Evolutionary conservation across 768 basidiomycete genomes (phyloP).

Genomic region (Boletellus emodensis): DNA sequence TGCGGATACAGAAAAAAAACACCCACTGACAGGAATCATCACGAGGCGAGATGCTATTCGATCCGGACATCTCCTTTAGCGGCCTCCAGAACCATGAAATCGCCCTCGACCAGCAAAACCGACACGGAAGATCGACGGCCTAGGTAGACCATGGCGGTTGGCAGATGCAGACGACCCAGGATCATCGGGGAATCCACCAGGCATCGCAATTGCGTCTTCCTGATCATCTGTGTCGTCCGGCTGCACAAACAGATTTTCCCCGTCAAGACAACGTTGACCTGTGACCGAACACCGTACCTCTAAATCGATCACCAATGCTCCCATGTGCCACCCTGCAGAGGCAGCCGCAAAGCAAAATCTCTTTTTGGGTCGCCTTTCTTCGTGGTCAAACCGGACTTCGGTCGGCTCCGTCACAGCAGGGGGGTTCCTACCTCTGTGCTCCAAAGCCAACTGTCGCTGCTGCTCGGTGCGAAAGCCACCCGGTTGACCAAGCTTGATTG

Average conservation of each 20-base stretch:
- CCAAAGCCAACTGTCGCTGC: slow-evolving; percentile 30
- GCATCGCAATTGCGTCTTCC: slow-evolving; percentile 27
- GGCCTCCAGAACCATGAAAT: slow-evolving; percentile 12
- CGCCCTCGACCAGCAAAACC: slow-evolving; percentile 57
- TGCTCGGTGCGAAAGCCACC: slow-evolving; percentile 52
- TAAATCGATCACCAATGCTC: slow-evolving; percentile 82
- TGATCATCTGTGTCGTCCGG: slow-evolving; percentile 36
- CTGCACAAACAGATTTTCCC: slow-evolving; percentile 12
- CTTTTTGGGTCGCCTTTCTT: slow-evolving; percentile 44
- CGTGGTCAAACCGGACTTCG: slow-evolving; percentile 68
- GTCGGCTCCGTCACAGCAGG: slow-evolving; percentile 56
- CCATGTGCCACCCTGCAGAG: slow-evolving; percentile 90
- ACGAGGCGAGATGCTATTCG: slow-evolving; percentile 3
- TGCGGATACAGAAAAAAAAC: slow-evolving; percentile 5
- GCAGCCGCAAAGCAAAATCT: slow-evolving; percentile 78
- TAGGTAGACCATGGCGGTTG: slow-evolving; percentile 14
- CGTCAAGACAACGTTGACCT: not conserved
- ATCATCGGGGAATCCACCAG: slow-evolving; percentile 32
- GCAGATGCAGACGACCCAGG: slow-evolving; percentile 12
- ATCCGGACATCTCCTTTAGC: slow-evolving; percentile 10
- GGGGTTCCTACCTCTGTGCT: slow-evolving; percentile 17
- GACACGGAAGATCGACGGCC: slow-evolving; percentile 41
- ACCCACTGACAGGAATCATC: not conserved
- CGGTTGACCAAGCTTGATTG: slow-evolving; percentile 49
- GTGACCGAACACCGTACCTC: slow-evolving; percentile 43